phyloP scores from a whole-genome alignment of 805 yeast genomes.

The Kockiozyma suomiensis region DNA sequence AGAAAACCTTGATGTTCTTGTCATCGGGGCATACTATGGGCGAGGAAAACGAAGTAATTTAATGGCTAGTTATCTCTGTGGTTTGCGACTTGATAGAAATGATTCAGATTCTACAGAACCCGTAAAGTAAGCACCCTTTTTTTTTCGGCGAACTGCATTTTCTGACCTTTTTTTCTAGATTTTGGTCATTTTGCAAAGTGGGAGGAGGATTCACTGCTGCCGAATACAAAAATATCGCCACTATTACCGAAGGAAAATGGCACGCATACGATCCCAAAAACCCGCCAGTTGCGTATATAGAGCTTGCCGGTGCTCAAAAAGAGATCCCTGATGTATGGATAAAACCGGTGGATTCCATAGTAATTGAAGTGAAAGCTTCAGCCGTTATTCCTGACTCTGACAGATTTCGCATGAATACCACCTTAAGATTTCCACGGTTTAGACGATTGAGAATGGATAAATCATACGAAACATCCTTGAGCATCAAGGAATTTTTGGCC shows the following conservation, averaged over 20 bases:
- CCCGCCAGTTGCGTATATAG: constrained; percentile 46
- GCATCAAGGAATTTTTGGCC: constrained; percentile 21
- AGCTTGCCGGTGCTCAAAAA: constrained; percentile 28
- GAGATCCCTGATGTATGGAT: constrained; percentile 75
- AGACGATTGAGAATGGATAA: constrained; percentile 70
- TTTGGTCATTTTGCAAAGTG: constrained; percentile 71
- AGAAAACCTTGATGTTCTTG: constrained; percentile 75
- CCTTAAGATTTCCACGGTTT: constrained; percentile 78
- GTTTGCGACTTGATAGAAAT: constrained; percentile 53
- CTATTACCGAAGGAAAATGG: constrained; percentile 66
- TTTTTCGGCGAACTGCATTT: constrained; percentile 1
- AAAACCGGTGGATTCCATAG: constrained; percentile 72
- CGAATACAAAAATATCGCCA: constrained; percentile 62
- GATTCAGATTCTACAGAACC: constrained; percentile 45
- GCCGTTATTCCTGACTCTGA: constrained; percentile 56
- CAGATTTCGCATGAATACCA: constrained; percentile 64
- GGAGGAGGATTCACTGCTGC: constrained; percentile 79
- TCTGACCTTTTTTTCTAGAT: constrained; percentile 40
- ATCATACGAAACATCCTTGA: constrained; percentile 44
- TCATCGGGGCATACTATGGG: constrained; percentile 78
- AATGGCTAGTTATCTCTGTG: constrained; percentile 68
- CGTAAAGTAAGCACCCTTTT: background rate
- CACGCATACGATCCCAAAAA: constrained; percentile 43
- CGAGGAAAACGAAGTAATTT: constrained; percentile 51
- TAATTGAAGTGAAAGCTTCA: constrained; percentile 81